These are phyloP conservation scores for Flaveria robusta DNA, from an alignment of 129 eudicot genomes.

Conservation along the genomic window DNA sequence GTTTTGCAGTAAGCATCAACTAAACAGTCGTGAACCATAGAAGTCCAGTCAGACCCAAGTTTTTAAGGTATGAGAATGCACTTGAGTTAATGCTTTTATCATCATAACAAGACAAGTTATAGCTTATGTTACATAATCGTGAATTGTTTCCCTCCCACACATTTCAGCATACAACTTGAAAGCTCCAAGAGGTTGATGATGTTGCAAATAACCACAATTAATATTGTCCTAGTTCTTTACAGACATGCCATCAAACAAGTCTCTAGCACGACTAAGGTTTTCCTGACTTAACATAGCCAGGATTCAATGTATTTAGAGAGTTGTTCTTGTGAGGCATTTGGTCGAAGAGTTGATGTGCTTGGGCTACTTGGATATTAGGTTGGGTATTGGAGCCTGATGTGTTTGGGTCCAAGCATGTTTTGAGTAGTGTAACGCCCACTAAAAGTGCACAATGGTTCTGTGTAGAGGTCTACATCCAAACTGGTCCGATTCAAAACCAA, in stretches of 20 bases:
- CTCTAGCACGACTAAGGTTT: conserved; percentile 49
- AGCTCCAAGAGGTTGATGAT: conserved; percentile 45
- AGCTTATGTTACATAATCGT: conserved; percentile 56
- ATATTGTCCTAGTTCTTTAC: conserved; percentile 61
- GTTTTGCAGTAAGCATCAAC: conserved; percentile 78
- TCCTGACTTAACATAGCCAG: conserved; percentile 39
- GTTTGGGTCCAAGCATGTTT: conserved; percentile 61
- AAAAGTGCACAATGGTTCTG: no score
- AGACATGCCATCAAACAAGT: conserved; percentile 54
- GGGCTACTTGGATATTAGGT: background rate
- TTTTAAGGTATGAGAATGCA: conserved; percentile 42
- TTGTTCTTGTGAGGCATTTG: conserved; percentile 58
- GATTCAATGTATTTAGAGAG: conserved; percentile 52
- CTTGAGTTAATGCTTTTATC: conserved; percentile 41
- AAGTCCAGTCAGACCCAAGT: conserved; percentile 45
- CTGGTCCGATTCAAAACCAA: no score
- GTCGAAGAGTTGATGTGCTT: conserved; percentile 71
- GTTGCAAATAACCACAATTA: conserved; percentile 67
- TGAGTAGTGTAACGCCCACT: conserved; percentile 23
- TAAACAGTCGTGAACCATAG: conserved; percentile 20
- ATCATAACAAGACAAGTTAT: conserved; percentile 43
- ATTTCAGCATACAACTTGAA: conserved; percentile 59
- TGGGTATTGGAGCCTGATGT: conserved; percentile 33
- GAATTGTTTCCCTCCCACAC: conserved; percentile 54
- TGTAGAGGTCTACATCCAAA: no score